Conservation (phyloP, 2,329 filamentous ascomycete species). For the Nigrospora oryzae region DNA sequence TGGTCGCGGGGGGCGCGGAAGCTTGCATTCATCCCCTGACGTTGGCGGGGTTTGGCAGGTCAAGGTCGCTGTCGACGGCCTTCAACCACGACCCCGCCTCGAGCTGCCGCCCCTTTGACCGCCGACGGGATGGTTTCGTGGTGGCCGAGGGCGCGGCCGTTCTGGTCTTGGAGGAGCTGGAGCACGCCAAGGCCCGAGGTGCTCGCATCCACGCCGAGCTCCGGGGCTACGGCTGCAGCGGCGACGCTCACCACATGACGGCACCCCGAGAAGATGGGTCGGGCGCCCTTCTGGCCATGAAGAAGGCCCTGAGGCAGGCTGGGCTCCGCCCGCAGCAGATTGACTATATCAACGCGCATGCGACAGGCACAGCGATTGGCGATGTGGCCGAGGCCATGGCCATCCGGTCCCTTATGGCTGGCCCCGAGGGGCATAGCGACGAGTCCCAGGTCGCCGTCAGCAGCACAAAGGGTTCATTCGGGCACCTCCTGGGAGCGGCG, state of each 20-base stretch:
- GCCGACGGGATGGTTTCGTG: constrained; percentile 73
- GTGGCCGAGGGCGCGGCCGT: constrained; percentile 89
- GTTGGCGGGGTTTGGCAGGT: constrained; percentile 83
- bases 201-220: constrained; percentile 85
- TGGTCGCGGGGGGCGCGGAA: constrained; percentile 93
- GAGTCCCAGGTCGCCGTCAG: constrained; percentile 70
- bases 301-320: constrained; percentile 67
- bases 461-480: constrained; percentile 88
- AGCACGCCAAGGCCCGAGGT: constrained; percentile 73
- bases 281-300: constrained; percentile 81
- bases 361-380: constrained; percentile 78
- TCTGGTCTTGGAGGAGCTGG: constrained; percentile 78
- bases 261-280: constrained; percentile 75
- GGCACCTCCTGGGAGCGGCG: constrained; percentile 84
- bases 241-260: constrained; percentile 90
- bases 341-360: constrained; percentile 93
- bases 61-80: constrained; percentile 73
- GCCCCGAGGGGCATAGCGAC: constrained; percentile 54
- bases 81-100: constrained; percentile 65
- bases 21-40: constrained; percentile 93
- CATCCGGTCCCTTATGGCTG: constrained; percentile 69
- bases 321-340: constrained; percentile 59
- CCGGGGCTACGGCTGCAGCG: constrained; percentile 80
- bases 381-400: constrained; percentile 83
- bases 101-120: constrained; percentile 84